A percentile compares a stretch with the other conserved stretches of the same genome.
These are phyloP conservation scores for Stipa capillata DNA, from an alignment of 176 grass and related monocot species.

Conservation along the genomic window DNA sequence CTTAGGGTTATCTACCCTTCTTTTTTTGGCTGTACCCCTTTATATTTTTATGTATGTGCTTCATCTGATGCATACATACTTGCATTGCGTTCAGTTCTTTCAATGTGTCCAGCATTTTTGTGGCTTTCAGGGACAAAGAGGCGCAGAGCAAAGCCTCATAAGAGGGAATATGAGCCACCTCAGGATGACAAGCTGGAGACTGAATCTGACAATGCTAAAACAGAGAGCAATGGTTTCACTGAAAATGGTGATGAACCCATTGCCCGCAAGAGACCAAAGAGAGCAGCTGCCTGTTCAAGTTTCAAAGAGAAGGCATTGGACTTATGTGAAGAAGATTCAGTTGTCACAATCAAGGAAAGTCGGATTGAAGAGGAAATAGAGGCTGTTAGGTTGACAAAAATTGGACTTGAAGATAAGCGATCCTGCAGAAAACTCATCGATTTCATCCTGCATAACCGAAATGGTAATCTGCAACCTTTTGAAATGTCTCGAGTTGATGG, in stretches of 20 bases:
- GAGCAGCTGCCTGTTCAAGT: conserved; percentile 47
- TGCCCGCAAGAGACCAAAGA: conserved; percentile 44
- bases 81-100: conserved; percentile 7
- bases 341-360: conserved; percentile 46
- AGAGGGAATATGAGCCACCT: neutral
- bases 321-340: conserved; percentile 51
- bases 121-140: conserved; percentile 42
- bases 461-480: conserved; percentile 71
- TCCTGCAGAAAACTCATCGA: conserved; percentile 69
- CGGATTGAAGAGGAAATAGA: conserved; percentile 56
- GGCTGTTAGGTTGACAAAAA: conserved; percentile 67
- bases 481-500: conserved; percentile 83
- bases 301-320: conserved; percentile 64
- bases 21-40: neutral
- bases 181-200: conserved; percentile 1
- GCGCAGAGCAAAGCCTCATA: neutral
- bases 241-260: conserved; percentile 24
- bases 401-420: conserved; percentile 46
- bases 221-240: neutral
- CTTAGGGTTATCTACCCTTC: too few relatives aligned
- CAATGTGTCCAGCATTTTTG: neutral
- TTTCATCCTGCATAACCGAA: conserved; percentile 63
- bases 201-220: neutral
- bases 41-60: neutral
- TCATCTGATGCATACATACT: neutral